Conservation (phyloP, 2,329 filamentous ascomycete genomes). For the Talaromyces sp. region DNA sequence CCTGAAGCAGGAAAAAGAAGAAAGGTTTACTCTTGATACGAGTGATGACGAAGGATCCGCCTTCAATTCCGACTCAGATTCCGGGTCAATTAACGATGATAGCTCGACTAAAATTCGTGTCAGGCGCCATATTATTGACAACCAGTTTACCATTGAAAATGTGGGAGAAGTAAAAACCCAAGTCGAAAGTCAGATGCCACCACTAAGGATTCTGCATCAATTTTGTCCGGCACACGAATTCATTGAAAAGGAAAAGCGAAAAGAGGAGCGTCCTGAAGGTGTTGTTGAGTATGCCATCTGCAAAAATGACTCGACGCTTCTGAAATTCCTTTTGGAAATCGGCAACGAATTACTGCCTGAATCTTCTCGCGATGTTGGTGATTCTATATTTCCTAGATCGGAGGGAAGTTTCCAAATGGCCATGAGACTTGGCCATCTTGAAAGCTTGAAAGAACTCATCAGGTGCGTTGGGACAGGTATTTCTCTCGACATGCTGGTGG, state of each 20-base stretch:
- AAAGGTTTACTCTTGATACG: neutral
- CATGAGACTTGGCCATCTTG: conserved; percentile 33
- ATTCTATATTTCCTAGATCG: conserved; percentile 12
- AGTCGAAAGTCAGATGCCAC: conserved; percentile 58
- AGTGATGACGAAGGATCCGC: conserved; percentile 40
- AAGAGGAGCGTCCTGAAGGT: neutral
- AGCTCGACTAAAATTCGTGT: conserved; percentile 21
- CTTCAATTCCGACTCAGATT: conserved; percentile 34
- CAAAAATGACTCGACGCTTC: conserved; percentile 48
- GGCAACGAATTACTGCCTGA: conserved; percentile 20
- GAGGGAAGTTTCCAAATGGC: conserved; percentile 33
- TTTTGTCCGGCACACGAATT: conserved; percentile 25
- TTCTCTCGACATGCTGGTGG: conserved; percentile 60
- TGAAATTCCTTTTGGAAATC: conserved; percentile 55
- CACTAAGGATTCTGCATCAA: conserved; percentile 48
- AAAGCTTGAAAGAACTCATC: conserved; percentile 52
- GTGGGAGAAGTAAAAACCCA: conserved; percentile 63
- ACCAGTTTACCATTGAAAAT: conserved; percentile 69
- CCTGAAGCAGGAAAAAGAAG: conserved; percentile 13
- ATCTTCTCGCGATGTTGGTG: conserved; percentile 2
- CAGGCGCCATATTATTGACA: conserved; percentile 52
- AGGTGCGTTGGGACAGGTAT: conserved; percentile 62
- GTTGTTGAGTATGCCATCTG: conserved; percentile 44
- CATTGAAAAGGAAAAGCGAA: neutral
- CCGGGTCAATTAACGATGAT: conserved; percentile 21